phyloP scores from a whole-genome alignment of 176 grass and related monocot species.

The Pontederia crassipes region DNA sequence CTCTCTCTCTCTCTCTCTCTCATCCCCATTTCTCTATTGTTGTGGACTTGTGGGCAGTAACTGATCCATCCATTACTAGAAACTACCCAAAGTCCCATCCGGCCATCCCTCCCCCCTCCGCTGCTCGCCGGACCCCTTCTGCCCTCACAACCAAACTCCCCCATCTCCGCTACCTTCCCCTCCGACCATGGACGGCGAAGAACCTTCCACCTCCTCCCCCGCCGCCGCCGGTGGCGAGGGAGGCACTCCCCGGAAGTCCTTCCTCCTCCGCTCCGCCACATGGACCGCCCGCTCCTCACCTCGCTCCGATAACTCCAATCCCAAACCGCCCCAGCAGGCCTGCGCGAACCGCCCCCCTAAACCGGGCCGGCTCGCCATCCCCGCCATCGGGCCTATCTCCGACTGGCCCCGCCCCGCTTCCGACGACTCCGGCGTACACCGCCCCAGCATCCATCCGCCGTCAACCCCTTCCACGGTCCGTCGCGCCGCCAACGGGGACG shows the following conservation, averaged over 20 bases:
- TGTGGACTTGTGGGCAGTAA: too few species aligned
- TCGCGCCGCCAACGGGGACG: conserved; percentile 1
- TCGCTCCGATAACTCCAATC: conserved; percentile 1
- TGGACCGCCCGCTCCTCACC: conserved; percentile 29
- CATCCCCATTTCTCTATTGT: too few species aligned
- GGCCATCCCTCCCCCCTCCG: too few species aligned
- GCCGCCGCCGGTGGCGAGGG: too few species aligned
- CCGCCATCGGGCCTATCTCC: conserved; percentile 16
- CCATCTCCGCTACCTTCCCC: too few species aligned
- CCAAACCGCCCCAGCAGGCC: not conserved
- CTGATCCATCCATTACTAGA: too few species aligned
- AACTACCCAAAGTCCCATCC: too few species aligned
- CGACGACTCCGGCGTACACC: conserved; percentile 24
- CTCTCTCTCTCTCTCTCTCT: too few species aligned
- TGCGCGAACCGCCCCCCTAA: conserved; percentile 19
- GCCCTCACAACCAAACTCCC: too few species aligned
- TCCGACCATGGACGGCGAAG: conserved; percentile 8
- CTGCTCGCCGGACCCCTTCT: too few species aligned
- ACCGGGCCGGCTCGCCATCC: conserved; percentile 25
- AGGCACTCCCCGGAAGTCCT: conserved; percentile 29
- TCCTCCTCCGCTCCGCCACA: conserved; percentile 31
- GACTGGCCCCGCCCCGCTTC: conserved; percentile 30
- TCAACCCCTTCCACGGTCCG: not conserved
- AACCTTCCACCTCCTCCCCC: conserved; percentile 9
- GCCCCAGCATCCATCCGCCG: not conserved